Evolutionary conservation across 2,329 filamentous ascomycete genomes (phyloP).

Genomic region (Epichloe aotearoae): DNA sequence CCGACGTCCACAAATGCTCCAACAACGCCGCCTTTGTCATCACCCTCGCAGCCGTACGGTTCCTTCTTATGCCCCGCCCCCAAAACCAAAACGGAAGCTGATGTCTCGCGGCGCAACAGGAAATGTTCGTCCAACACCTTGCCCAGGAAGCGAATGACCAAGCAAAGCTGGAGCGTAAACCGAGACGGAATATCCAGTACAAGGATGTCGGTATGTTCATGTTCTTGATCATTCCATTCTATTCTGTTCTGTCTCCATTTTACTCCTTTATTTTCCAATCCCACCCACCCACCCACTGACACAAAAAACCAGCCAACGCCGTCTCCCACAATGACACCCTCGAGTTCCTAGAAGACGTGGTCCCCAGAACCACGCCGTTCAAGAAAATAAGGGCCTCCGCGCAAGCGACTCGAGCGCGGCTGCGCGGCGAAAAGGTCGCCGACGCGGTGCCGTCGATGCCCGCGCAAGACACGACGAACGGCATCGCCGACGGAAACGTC

Average conservation of each 20-base stretch:
- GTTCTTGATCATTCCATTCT: no score
- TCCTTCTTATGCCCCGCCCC: no score
- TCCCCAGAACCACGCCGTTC: constrained; percentile 74
- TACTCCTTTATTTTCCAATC: neutral
- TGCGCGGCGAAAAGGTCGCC: constrained; percentile 23
- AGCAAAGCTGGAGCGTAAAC: constrained; percentile 82
- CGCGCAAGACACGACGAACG: constrained; percentile 2
- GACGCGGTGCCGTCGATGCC: constrained; percentile 10
- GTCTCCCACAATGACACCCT: constrained; percentile 83
- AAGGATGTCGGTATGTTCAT: constrained; percentile 64
- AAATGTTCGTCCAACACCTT: constrained; percentile 92
- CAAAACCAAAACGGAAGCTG: neutral
- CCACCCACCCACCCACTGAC: no score
- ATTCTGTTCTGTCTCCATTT: neutral
- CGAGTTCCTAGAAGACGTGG: constrained; percentile 84
- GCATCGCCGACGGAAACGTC: constrained; percentile 12
- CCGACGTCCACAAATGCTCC: constrained; percentile 73
- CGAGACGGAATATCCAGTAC: constrained; percentile 88
- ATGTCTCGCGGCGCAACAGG: constrained; percentile 32
- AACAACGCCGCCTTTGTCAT: constrained; percentile 93
- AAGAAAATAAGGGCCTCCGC: constrained; percentile 61
- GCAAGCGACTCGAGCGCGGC: constrained; percentile 33
- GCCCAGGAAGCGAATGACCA: constrained; percentile 75
- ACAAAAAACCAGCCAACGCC: constrained; percentile 50
- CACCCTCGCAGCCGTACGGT: constrained; percentile 66